A percentile compares a stretch with the other conserved stretches of the same genome.
These are phyloP conservation scores for Cyathus striatus DNA, from an alignment of 768 basidiomycete genomes.

Conservation along the genomic window DNA sequence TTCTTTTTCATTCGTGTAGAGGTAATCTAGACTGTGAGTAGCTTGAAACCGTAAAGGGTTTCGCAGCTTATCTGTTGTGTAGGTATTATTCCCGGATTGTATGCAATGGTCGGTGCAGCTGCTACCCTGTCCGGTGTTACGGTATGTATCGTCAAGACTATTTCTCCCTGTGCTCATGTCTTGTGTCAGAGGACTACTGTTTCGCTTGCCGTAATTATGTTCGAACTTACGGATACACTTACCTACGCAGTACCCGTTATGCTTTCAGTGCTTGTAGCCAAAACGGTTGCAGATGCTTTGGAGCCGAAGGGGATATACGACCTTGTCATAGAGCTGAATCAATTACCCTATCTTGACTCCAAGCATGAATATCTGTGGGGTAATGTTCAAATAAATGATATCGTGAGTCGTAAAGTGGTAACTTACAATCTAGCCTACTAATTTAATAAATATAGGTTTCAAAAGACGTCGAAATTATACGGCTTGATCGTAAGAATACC, in stretches of 20 bases:
- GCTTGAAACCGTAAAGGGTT: neutral
- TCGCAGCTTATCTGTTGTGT: neutral
- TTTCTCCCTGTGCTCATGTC: neutral
- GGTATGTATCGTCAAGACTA: constrained; percentile 32
- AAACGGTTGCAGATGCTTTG: constrained; percentile 83
- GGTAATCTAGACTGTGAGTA: constrained; percentile 59
- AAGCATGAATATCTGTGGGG: constrained; percentile 93
- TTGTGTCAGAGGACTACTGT: constrained; percentile 71
- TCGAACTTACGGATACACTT: constrained; percentile 90
- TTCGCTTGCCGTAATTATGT: constrained; percentile 92
- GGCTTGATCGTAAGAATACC: constrained; percentile 69
- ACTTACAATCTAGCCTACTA: neutral
- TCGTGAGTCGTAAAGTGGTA: constrained; percentile 44
- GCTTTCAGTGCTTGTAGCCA: constrained; percentile 83
- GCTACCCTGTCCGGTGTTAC: constrained; percentile 95
- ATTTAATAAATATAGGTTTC: constrained; percentile 44
- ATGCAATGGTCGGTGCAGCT: constrained; percentile 96
- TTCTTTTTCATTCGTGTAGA: constrained; percentile 62
- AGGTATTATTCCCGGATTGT: constrained; percentile 81
- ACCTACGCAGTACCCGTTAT: constrained; percentile 91
- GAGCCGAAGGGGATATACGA: constrained; percentile 97
- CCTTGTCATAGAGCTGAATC: constrained; percentile 86
- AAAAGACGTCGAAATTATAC: constrained; percentile 63
- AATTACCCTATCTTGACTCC: constrained; percentile 88
- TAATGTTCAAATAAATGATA: constrained; percentile 65